Evolutionary conservation across 202 grass and related monocot species (phyloP), one percentile per base, ranked within the genome.

Genomic region (Alloteropsis angusta): DNA sequence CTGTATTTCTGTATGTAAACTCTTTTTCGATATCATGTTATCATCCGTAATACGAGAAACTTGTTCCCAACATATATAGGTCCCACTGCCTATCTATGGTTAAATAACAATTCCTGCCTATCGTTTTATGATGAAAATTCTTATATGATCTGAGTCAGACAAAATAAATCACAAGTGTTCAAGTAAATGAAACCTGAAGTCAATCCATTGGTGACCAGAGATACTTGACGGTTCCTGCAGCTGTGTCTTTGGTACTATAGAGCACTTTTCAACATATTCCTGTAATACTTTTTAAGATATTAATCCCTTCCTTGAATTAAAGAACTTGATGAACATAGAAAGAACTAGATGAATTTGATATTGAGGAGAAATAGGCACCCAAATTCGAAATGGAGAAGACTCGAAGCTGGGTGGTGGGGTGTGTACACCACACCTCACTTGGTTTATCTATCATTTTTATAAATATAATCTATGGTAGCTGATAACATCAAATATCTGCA

Each of bases 401-500:
- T 30, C 9, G 8, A 70, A 17, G 22, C 23, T 30, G 22, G 12
- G 15, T 34, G 44, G 25, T 32, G 25, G 15, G 23, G 23, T 7
- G 13, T 47, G 6, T 8, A 47, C 66, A 47, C 66, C 14, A 18
- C 46, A 34, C 16, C 44, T 30, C 9, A 35, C 44, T 7, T 71
- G 16, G 9, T 71, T 71, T 5, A 2, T 50, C 19, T 18, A 36
- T 18, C 68, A 28, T 50, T 50, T 45, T 34, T 13, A 26, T 12
- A 9, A 71, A 57, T 71, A 2, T 69, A 65, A 58, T 44, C 4
- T 48, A 18, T 48, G 17, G 30, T 71, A 65, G 30, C 9, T 35
- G 22, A 58, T 56, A 59, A 5, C 2, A 76, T 71, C 6, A 66
- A 72, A 72, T 70, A 71, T 77, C 11, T 86, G 36, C 64, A 98